Evolutionary conservation across 768 basidiomycete species (phyloP), one percentile per base, ranked within the genome.

Genomic region (Gloeophyllum trabeum): DNA sequence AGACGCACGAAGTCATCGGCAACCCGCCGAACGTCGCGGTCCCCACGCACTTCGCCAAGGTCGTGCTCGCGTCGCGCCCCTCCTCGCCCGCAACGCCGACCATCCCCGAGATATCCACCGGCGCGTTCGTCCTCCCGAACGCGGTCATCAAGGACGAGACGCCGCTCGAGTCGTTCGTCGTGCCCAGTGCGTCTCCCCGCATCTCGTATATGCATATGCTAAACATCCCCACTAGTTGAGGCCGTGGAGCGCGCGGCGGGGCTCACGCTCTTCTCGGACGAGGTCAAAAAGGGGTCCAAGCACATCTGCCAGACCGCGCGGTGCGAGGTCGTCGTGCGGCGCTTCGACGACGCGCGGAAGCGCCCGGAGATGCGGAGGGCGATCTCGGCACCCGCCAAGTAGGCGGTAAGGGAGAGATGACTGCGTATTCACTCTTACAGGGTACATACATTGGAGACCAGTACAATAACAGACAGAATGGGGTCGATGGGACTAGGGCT

Each of bases 11-110:
- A 70, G 84, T 99, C 34, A 98, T 99, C 50, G 96, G 96, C 0
- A 73, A 73, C 14, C 89, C 91, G 7, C 90, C 92, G 7, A 89
- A 85, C 53, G 68, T 97, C 45, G 70, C 87, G 39, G 96, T 99
- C 14, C 96, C 96, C 1, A 98, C 96, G 4, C 96, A 99, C 58
- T 98, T 98, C 58, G 93, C 94, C 24, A 98, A 98, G 60, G 93
- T 97, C 24, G 79, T 97, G 19, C 67, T 97, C 40, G 72, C 85
- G 2, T 72, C 87, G 0, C 75, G 74, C 48, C 83, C 88, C 0
- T 67, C 75, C 20, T 88, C 85, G 1, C 82, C 86, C 6, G 72
- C 73, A 25, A 81, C 71, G 1, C 87, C 79, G 4, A 66, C 84
- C 42, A 57, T 79, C 12, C 67, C 71, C 4, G 91, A 98, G 50